phyloP scores from a whole-genome alignment of 306 rosid genomes.

The Citrullus mucosospermus region DNA sequence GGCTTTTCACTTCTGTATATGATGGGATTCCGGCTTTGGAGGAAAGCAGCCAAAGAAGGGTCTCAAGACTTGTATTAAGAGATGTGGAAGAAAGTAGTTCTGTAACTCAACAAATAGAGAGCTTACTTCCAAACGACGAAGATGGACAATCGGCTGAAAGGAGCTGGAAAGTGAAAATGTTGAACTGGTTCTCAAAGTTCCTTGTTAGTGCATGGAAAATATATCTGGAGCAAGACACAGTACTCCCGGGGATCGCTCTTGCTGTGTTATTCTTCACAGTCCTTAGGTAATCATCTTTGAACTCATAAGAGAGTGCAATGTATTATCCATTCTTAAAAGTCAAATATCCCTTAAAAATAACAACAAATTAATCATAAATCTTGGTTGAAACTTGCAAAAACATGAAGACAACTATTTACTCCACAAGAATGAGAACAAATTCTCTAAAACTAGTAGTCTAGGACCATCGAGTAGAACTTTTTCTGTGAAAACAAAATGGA shows the following conservation, averaged over 20 bases:
- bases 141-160: conserved; percentile 1
- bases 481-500: too few species aligned
- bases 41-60: conserved; percentile 41
- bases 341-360: too few species aligned
- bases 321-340: background rate
- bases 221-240: conserved; percentile 58
- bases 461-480: too few species aligned
- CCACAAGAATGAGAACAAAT: too few species aligned
- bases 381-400: too few species aligned
- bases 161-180: conserved; percentile 14
- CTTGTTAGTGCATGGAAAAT: conserved; percentile 63
- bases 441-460: too few species aligned
- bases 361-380: too few species aligned
- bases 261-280: conserved; percentile 76
- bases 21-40: conserved; percentile 61
- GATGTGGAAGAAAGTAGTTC: conserved; percentile 14
- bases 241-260: conserved; percentile 71
- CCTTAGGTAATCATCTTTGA: conserved; percentile 43
- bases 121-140: conserved; percentile 15
- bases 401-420: too few species aligned
- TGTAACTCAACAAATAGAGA: conserved; percentile 18
- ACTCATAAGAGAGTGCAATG: background rate
- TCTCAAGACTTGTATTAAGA: conserved; percentile 21
- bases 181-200: conserved; percentile 19
- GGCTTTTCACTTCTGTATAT: conserved; percentile 73